Base-by-base conservation (phyloP, 2,329 filamentous ascomycete genomes). In the Rhinocladiella mackenziei region DNA sequence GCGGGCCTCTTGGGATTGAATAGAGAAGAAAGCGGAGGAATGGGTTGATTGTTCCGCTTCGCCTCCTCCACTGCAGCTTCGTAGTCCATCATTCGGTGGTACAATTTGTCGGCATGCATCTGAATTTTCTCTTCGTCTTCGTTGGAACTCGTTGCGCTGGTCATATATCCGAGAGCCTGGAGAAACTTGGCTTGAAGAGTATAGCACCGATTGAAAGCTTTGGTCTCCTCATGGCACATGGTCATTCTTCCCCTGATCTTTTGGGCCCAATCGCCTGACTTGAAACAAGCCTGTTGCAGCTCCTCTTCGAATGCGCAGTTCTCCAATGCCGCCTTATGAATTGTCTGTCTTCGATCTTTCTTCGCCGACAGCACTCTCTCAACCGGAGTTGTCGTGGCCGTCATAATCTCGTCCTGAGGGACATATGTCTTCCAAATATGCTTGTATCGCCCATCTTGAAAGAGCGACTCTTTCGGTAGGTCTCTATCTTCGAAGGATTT, bases 381-480 rank as follows among this genome's bases (percentile, higher is more conserved):
- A 61, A 95, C 89, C 57, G 92, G 85, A 28, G 78, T 80, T 62
- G 84, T 84, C 14, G 75, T 74, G 49, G 80, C 79, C 36, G 77
- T 74, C 59, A 91, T 83, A 48, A 94, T 69, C 44, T 84, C 73
- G 25, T 72, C 63, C 39, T 86, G 80, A 6, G 91, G 83, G 46
- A 77, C 77, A 73, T 98, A 98, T 46, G 78, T 87, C 67, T 89
- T 91, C 92, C 92, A 98, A 22, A 98, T 73, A 63, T 97, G 78
- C 43, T 89, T 88, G 66, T 86, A 86, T 48, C 83, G 78, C 51
- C 82, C 82, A 62, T 86, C 83, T 59, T 77, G 75, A 59, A 73
- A 85, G 13, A 83, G 70, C 10, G 80, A 83, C 56, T 80, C 71
- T 50, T 18, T 64, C 39, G 47, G 62, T 20, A 29, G 55, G 4